Evolutionary conservation across 148 eudicot genomes (phyloP).

Genomic region (Chenopodium suecicum): DNA sequence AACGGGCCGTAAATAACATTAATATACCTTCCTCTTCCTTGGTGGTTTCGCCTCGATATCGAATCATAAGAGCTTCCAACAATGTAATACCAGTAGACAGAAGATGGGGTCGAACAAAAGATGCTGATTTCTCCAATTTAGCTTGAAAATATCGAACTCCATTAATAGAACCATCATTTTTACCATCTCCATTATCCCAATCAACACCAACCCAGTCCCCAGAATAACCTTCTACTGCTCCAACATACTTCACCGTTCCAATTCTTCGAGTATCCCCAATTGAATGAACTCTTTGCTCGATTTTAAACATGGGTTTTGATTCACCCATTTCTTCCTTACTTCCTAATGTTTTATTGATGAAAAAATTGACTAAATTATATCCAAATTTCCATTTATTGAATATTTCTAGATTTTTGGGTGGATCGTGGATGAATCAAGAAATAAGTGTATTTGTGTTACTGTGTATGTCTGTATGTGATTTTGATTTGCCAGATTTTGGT

Average conservation of each 20-base stretch:
- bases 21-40: conserved; percentile 67
- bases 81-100: conserved; percentile 63
- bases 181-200: conserved; percentile 81
- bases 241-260: conserved; percentile 77
- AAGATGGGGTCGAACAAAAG: conserved; percentile 60
- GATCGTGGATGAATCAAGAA: too few relatives aligned
- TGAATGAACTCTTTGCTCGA: conserved; percentile 71
- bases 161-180: conserved; percentile 79
- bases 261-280: conserved; percentile 46
- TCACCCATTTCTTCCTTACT: conserved; percentile 14
- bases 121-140: conserved; percentile 45
- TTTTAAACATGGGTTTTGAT: conserved; percentile 37
- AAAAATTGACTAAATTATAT: too few relatives aligned
- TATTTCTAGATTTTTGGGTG: too few relatives aligned
- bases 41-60: conserved; percentile 59
- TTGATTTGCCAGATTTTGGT: too few relatives aligned
- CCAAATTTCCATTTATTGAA: too few relatives aligned
- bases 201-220: conserved; percentile 88
- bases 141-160: conserved; percentile 72
- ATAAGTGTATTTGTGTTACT: too few relatives aligned
- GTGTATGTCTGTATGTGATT: too few relatives aligned
- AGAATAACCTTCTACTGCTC: conserved; percentile 62
- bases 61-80: conserved; percentile 52
- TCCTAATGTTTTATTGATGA: too few relatives aligned
- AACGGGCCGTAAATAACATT: too few relatives aligned